These are phyloP conservation scores for Mucor mucedo DNA, from an alignment of 371 early-diverging fungal genomes.

Conservation along the genomic window DNA sequence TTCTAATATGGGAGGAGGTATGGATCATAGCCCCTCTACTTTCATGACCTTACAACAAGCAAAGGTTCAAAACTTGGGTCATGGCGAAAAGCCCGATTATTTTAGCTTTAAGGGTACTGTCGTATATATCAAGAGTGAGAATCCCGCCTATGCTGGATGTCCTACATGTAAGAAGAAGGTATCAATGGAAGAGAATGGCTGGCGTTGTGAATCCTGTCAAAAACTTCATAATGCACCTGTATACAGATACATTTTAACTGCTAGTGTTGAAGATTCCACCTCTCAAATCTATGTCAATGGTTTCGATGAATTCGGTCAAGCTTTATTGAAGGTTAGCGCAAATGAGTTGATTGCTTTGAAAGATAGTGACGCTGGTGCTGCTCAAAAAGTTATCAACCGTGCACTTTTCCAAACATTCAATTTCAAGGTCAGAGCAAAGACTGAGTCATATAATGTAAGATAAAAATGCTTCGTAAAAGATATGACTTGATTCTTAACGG, in stretches of 20 bases:
- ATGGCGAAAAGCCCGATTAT: conserved; percentile 66
- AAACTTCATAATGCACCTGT: conserved; percentile 66
- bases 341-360: conserved; percentile 65
- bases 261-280: conserved; percentile 79
- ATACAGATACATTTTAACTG: conserved; percentile 82
- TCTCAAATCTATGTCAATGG: conserved; percentile 82
- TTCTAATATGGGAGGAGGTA: conserved; percentile 32
- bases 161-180: conserved; percentile 95
- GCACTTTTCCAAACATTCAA: conserved; percentile 71
- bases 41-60: conserved; percentile 72
- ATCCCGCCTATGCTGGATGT: conserved; percentile 85
- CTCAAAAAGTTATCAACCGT: conserved; percentile 48
- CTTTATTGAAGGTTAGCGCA: conserved; percentile 76
- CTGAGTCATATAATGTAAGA: conserved; percentile 82
- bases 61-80: conserved; percentile 70
- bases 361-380: conserved; percentile 47
- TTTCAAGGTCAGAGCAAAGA: conserved; percentile 81
- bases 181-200: conserved; percentile 62
- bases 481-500: neutral
- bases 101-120: conserved; percentile 72
- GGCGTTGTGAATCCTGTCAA: conserved; percentile 95
- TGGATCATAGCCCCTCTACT: neutral
- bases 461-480: conserved; percentile 1
- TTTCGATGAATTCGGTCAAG: conserved; percentile 84
- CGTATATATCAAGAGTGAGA: conserved; percentile 66